Percentiles rank a stretch among this genome's conserved stretches.
Evolutionary conservation across 768 basidiomycete species (phyloP).

Genomic region (Ramaria sp.): DNA sequence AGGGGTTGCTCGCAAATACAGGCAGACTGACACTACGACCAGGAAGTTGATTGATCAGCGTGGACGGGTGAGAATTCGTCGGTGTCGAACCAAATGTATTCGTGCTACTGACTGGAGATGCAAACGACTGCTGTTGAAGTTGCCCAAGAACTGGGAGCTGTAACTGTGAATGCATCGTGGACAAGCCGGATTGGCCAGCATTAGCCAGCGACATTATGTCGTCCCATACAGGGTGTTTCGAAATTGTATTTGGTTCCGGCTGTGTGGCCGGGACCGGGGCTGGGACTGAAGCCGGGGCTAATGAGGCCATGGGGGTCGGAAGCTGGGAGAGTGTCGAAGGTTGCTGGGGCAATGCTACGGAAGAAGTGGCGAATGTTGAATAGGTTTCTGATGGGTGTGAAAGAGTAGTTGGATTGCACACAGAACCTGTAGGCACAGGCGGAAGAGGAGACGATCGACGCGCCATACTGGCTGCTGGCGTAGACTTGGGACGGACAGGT

Average conservation of each 20-base stretch:
- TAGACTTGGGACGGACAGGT: constrained; percentile 18
- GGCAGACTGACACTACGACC: background rate
- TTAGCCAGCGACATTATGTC: background rate
- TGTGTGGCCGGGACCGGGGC: background rate
- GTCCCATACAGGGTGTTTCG: background rate
- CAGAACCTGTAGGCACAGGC: background rate
- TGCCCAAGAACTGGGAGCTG: background rate
- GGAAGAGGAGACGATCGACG: constrained; percentile 8
- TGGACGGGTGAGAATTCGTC: background rate
- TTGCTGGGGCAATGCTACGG: background rate
- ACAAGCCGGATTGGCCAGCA: background rate
- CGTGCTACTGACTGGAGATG: background rate
- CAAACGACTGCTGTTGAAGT: background rate
- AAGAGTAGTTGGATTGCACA: background rate
- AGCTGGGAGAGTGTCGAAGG: background rate
- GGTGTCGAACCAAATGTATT: background rate
- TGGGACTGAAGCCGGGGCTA: background rate
- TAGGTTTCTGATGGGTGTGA: constrained; percentile 1
- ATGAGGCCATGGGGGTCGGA: background rate
- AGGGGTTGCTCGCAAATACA: background rate
- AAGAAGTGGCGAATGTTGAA: background rate
- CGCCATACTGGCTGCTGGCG: constrained; percentile 7
- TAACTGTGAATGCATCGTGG: background rate
- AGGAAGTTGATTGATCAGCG: background rate
- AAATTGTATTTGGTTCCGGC: background rate